These are phyloP conservation scores for Iris pallida DNA, from an alignment of 116 monocot species.

Conservation along the genomic window DNA sequence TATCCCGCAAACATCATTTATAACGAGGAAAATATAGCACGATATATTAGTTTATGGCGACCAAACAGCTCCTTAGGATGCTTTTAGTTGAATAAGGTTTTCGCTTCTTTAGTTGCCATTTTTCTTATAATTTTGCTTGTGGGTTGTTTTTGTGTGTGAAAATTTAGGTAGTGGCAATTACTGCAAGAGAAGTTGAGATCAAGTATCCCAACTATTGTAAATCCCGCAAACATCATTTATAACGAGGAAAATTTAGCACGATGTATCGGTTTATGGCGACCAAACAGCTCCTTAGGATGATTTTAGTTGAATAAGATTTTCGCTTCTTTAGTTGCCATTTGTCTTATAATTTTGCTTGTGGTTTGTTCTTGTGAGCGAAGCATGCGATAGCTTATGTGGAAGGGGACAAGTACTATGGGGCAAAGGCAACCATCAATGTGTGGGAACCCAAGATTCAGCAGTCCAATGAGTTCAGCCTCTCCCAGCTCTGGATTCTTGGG, in stretches of 20 bases:
- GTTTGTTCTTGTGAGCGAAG: conserved; percentile 15
- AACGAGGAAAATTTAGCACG: no score
- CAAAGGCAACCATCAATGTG: conserved; percentile 53
- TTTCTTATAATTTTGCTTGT: background rate
- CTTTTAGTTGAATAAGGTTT: background rate
- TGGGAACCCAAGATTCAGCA: conserved; percentile 51
- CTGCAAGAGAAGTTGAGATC: no score
- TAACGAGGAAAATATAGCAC: no score
- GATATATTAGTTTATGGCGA: no score
- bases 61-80: background rate
- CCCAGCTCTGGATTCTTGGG: conserved; percentile 50
- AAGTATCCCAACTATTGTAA: no score
- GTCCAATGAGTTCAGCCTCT: conserved; percentile 50
- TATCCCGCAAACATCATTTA: no score
- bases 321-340: background rate
- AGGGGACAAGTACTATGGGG: conserved; percentile 49
- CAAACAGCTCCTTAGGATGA: no score
- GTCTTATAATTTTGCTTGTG: background rate
- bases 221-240: no score
- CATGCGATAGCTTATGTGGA: conserved; percentile 50
- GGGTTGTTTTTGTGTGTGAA: no score
- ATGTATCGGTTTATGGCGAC: no score
- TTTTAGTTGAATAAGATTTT: background rate
- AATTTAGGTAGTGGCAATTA: no score
- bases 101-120: background rate